A percentile compares a stretch with the other conserved stretches of the same genome.
Evolutionary conservation across 345 rosid species (phyloP).

Genomic region (Dipteronia dyeriana): DNA sequence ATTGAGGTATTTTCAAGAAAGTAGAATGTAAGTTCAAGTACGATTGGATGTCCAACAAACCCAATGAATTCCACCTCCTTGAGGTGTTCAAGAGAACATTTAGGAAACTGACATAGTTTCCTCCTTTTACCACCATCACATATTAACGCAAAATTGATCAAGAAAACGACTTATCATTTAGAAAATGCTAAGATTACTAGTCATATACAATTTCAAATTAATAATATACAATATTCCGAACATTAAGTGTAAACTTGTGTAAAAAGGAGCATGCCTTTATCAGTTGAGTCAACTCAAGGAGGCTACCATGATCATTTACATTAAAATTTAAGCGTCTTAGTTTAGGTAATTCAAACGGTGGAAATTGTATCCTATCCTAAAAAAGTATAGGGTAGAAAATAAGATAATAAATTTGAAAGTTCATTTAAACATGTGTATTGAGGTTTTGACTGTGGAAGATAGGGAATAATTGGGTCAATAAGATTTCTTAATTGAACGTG

Average conservation of each 20-base stretch:
- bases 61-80: conserved; percentile 15
- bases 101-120: neutral
- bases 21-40: neutral
- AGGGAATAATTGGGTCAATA: neutral
- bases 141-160: neutral
- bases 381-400: neutral
- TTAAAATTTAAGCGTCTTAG: neutral
- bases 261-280: neutral
- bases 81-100: neutral
- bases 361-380: neutral
- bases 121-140: neutral
- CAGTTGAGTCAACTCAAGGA: neutral
- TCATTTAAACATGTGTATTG: neutral
- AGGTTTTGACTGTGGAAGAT: neutral
- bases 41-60: neutral
- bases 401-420: neutral
- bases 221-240: too few relatives aligned
- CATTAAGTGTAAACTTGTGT: neutral
- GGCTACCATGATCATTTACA: neutral
- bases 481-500: neutral
- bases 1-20: neutral
- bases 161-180: too few relatives aligned
- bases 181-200: too few relatives aligned
- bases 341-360: neutral
- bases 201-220: too few relatives aligned